phyloP scores from a whole-genome alignment of 2,329 filamentous ascomycete species.

The Fusarium tricinctum region DNA sequence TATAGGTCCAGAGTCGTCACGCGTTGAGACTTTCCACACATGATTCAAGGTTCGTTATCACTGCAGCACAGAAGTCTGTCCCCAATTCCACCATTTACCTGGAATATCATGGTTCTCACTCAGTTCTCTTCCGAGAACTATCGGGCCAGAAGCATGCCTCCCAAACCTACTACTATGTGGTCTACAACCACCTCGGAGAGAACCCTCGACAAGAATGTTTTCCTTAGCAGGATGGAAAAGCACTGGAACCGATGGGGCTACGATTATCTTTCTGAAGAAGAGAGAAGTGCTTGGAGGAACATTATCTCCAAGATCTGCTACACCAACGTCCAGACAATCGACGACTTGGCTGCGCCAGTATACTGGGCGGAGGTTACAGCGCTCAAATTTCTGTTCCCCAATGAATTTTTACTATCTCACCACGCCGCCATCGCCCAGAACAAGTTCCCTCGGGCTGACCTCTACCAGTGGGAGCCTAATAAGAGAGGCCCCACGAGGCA shows the following conservation, averaged over 20 bases:
- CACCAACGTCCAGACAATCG: neutral
- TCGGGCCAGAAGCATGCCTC: neutral
- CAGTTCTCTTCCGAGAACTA: too few relatives aligned
- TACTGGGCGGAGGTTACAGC: slow-evolving; percentile 7
- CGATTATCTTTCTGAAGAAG: neutral
- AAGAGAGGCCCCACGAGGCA: slow-evolving; percentile 4
- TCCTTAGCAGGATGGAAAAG: slow-evolving; percentile 1
- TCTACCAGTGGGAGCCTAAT: slow-evolving; percentile 19
- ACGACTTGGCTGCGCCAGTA: neutral
- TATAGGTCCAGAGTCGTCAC: neutral
- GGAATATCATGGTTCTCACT: neutral
- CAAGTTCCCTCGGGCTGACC: slow-evolving; percentile 7
- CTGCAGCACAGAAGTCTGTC: neutral
- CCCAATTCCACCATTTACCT: too few relatives aligned
- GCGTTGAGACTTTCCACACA: neutral
- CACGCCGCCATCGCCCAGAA: slow-evolving; percentile 11
- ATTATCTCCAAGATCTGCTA: neutral
- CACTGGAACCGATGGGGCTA: neutral
- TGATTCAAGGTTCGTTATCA: neutral
- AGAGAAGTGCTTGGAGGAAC: neutral
- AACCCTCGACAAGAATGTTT: neutral
- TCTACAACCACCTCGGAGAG: neutral
- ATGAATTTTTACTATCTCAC: slow-evolving; percentile 13
- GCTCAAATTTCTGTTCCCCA: slow-evolving; percentile 11
- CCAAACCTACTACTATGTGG: slow-evolving; percentile 3